Conservation (phyloP, 768 basidiomycete genomes). For the Tulasnella calospora region DNA sequence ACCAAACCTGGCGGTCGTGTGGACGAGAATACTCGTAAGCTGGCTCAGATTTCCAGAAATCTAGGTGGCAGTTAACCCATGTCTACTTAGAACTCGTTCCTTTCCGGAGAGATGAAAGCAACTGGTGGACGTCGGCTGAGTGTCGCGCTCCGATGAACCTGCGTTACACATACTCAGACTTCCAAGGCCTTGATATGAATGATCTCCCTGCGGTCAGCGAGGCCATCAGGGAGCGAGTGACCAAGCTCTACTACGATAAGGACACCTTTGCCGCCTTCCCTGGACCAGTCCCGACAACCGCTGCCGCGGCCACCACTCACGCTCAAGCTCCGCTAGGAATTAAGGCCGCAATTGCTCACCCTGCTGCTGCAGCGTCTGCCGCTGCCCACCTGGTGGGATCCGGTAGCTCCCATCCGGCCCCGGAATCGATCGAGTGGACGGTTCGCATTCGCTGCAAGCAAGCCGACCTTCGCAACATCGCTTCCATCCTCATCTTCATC, state of each 20-base stretch:
- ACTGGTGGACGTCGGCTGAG: neutral
- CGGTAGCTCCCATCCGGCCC: neutral
- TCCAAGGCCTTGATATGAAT: neutral
- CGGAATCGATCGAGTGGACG: neutral
- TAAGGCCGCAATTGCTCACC: neutral
- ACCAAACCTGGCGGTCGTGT: neutral
- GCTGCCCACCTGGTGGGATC: neutral
- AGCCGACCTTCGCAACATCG: neutral
- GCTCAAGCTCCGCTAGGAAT: neutral
- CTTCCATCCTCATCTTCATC: neutral
- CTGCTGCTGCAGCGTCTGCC: neutral
- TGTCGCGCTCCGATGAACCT: neutral
- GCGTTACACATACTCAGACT: neutral
- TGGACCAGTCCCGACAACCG: neutral
- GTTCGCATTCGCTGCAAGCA: neutral
- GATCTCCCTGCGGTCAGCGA: neutral
- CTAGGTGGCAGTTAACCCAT: neutral
- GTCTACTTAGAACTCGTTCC: neutral
- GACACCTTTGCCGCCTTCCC: neutral
- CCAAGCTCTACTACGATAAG: neutral
- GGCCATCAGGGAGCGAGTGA: neutral
- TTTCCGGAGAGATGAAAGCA: neutral
- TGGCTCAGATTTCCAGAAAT: neutral
- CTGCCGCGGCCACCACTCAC: too few relatives aligned
- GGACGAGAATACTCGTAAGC: neutral